Evolutionary conservation across 2,329 filamentous ascomycete genomes (phyloP).

Genomic region (Fusarium neocosmosporiellum): DNA sequence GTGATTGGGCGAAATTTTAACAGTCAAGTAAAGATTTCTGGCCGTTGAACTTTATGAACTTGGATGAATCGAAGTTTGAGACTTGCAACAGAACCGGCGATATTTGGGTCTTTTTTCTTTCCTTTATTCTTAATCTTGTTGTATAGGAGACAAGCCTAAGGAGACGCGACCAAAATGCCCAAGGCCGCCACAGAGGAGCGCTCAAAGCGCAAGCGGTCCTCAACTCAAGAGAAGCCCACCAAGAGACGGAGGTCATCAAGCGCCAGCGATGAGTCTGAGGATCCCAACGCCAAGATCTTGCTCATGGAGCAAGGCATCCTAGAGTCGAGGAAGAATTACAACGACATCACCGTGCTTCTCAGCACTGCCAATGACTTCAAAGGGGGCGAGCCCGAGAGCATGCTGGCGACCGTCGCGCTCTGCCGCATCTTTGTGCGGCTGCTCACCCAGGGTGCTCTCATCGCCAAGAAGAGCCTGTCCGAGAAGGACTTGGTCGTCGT

Average conservation of each 20-base stretch:
- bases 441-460: conserved; percentile 77
- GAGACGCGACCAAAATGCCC: conserved; percentile 40
- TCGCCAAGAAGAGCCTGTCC: conserved; percentile 70
- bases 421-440: conserved; percentile 89
- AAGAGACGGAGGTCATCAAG: conserved; percentile 64
- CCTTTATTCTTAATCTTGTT: neutral
- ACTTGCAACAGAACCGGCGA: neutral
- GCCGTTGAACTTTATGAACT: conserved; percentile 36
- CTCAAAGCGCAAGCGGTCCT: conserved; percentile 65
- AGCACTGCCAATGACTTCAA: conserved; percentile 61
- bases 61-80: conserved; percentile 22
- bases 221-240: conserved; percentile 55
- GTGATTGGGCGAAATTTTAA: conserved; percentile 47
- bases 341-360: conserved; percentile 83
- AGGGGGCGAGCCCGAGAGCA: conserved; percentile 63
- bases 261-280: conserved; percentile 61
- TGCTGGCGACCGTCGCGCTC: conserved; percentile 81
- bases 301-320: conserved; percentile 83
- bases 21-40: conserved; percentile 46
- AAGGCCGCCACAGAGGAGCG: conserved; percentile 42
- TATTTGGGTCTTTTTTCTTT: neutral
- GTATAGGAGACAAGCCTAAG: neutral
- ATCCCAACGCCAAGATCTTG: conserved; percentile 74
- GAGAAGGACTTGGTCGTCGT: conserved; percentile 81
- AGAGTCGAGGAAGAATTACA: conserved; percentile 90